Evolutionary conservation across 2,329 filamentous ascomycete species (phyloP).

Genomic region (Teratosphaeria destructans): DNA sequence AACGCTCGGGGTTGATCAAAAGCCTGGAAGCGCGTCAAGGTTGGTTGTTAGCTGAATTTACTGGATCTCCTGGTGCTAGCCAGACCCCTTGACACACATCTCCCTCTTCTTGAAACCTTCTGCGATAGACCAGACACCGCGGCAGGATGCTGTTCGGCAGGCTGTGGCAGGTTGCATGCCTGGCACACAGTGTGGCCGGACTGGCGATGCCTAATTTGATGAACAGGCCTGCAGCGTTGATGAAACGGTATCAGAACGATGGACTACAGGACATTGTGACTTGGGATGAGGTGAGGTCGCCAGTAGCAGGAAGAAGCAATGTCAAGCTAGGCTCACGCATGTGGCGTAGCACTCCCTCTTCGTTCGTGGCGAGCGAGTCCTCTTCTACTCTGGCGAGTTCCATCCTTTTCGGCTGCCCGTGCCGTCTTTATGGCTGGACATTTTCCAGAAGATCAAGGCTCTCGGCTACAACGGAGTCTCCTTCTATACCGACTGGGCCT

Average conservation of each 20-base stretch:
- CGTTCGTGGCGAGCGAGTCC: constrained; percentile 57
- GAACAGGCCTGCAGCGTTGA: background rate
- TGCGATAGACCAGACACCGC: background rate
- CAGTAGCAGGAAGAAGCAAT: background rate
- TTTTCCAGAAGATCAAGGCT: constrained; percentile 75
- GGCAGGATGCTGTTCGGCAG: background rate
- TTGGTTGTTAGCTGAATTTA: background rate
- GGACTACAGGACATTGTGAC: background rate
- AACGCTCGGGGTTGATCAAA: background rate
- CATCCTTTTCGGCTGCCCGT: constrained; percentile 60
- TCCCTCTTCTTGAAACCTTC: background rate
- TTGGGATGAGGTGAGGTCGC: background rate
- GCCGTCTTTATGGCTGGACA: constrained; percentile 54
- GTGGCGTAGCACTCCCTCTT: constrained; percentile 49
- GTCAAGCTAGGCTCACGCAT: background rate
- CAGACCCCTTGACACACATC: background rate
- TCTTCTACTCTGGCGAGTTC: constrained; percentile 64
- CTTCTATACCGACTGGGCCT: constrained; percentile 70
- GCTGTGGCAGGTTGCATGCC: background rate
- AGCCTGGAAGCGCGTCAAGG: background rate
- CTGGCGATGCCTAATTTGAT: background rate
- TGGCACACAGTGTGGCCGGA: background rate
- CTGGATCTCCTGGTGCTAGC: background rate
- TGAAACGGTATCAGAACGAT: background rate
- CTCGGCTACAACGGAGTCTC: constrained; percentile 71